Conservation (phyloP, 768 basidiomycete species). For the Heimioporus sp. region DNA sequence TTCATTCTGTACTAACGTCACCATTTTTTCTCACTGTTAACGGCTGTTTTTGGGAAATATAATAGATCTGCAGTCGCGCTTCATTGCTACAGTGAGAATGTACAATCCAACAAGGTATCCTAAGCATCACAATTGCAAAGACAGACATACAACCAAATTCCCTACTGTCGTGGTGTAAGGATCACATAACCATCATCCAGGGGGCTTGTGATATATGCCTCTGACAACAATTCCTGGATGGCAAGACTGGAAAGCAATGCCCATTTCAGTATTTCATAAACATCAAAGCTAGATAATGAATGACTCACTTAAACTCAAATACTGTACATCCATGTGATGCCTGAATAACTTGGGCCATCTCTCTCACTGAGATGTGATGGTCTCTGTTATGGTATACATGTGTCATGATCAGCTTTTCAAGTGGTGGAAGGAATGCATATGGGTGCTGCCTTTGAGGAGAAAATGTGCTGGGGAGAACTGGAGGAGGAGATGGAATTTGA, state of each 20-base stretch:
- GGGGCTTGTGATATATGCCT: conserved; percentile 31
- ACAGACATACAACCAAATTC: background rate
- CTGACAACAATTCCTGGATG: conserved; percentile 20
- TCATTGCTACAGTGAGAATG: too few species aligned
- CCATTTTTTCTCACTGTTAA: background rate
- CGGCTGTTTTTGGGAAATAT: background rate
- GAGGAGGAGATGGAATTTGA: background rate
- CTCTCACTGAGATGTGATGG: conserved; percentile 3
- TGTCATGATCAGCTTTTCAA: conserved; percentile 17
- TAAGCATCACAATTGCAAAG: too few species aligned
- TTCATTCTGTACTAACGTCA: conserved; percentile 12
- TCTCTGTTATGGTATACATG: conserved; percentile 11
- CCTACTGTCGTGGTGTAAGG: conserved; percentile 26
- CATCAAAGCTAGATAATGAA: background rate
- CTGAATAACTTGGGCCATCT: conserved; percentile 14
- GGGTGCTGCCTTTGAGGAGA: conserved; percentile 19
- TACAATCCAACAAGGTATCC: too few species aligned
- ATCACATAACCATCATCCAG: conserved; percentile 29
- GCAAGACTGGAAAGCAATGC: conserved; percentile 9
- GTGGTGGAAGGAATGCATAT: conserved; percentile 16
- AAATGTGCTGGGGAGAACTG: conserved; percentile 14
- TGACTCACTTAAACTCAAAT: conserved; percentile 20
- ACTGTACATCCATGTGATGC: conserved; percentile 13
- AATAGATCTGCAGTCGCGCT: too few species aligned
- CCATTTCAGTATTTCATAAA: background rate